Conservation (phyloP, 2,329 filamentous ascomycete genomes). For the Colletotrichum incanum region DNA sequence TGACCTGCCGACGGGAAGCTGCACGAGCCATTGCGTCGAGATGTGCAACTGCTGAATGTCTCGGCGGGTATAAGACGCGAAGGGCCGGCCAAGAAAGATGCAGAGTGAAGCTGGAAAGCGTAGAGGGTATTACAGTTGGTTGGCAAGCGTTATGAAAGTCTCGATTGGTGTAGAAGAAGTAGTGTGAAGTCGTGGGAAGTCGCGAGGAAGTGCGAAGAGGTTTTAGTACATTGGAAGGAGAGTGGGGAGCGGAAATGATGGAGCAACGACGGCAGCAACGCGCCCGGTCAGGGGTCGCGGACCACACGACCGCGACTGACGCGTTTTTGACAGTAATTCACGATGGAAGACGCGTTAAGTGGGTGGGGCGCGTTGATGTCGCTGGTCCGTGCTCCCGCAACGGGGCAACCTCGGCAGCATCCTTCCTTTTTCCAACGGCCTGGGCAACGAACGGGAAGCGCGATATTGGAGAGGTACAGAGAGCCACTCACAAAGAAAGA, state of each 20-base stretch:
- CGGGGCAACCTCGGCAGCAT: slow-evolving; percentile 32
- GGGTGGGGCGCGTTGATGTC: slow-evolving; percentile 22
- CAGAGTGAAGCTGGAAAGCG: background rate
- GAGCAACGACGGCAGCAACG: slow-evolving; percentile 34
- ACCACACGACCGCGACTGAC: slow-evolving; percentile 34
- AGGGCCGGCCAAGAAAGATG: background rate
- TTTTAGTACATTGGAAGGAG: slow-evolving; percentile 40
- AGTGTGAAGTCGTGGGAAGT: slow-evolving; percentile 14
- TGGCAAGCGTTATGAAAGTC: slow-evolving; percentile 19
- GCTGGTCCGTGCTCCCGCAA: slow-evolving; percentile 24
- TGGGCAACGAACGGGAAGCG: slow-evolving; percentile 2
- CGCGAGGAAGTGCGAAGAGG: slow-evolving; percentile 32
- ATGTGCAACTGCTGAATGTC: slow-evolving; percentile 7
- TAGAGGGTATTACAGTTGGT: background rate
- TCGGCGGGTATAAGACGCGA: background rate
- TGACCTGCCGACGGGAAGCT: slow-evolving; percentile 41
- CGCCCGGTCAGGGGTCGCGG: slow-evolving; percentile 34
- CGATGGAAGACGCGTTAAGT: slow-evolving; percentile 40
- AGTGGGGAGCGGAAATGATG: slow-evolving; percentile 40
- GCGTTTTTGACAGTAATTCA: slow-evolving; percentile 32
- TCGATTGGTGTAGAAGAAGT: slow-evolving; percentile 13
- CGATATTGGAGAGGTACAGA: background rate
- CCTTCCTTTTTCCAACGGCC: slow-evolving; percentile 5
- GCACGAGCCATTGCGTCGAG: slow-evolving; percentile 43
- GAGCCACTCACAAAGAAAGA: background rate